Evolutionary conservation across 805 yeast species (phyloP), one percentile per base, ranked within the genome.

Genomic region (Yarrowia sp.): DNA sequence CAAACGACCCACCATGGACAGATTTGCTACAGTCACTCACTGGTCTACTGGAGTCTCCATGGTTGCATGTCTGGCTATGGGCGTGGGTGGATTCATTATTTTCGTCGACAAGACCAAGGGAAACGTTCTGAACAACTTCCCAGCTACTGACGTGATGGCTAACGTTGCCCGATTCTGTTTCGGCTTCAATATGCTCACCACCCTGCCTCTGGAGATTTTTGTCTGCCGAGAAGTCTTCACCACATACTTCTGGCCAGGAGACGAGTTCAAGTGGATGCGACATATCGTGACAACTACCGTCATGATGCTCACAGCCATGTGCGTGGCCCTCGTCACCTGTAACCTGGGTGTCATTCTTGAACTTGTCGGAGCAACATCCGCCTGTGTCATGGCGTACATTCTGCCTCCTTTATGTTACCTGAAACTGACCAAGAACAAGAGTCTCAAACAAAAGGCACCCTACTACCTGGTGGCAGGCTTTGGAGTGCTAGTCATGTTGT

Each of bases 301-400:
- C 0, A 75, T 90, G 51, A 89, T 89, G 0, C 76, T 87, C 30
- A 66, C 83, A 0, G 88, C 96, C 0, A 88, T 92, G 92, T 71
- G 83, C 0, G 86, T 91, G 1, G 82, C 98, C 0, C 77, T 93
- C 33, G 76, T 85, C 65, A 90, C 97, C 0, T 92, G 97, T 72
- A 90, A 92, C 68, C 79, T 92, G 65, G 98, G 98, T 0, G 89
- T 95, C 12, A 87, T 93, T 30, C 79, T 92, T 43, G 98, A 93
- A 72, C 80, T 92, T 3, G 92, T 91, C 33, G 98, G 98, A 1
- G 92, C 97, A 0, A 88, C 96, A 0, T 88, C 96, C 0, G 98
- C 98, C 0, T 90, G 96, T 19, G 79, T 89, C 40, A 87, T 93
- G 88, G 98, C 98, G 0, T 92, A 90, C 73, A 90, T 92, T 22